Percentiles rank a stretch among this genome's conserved stretches.
Evolutionary conservation across 2,329 filamentous ascomycete genomes (phyloP).

Genomic region (Alternaria sp.): DNA sequence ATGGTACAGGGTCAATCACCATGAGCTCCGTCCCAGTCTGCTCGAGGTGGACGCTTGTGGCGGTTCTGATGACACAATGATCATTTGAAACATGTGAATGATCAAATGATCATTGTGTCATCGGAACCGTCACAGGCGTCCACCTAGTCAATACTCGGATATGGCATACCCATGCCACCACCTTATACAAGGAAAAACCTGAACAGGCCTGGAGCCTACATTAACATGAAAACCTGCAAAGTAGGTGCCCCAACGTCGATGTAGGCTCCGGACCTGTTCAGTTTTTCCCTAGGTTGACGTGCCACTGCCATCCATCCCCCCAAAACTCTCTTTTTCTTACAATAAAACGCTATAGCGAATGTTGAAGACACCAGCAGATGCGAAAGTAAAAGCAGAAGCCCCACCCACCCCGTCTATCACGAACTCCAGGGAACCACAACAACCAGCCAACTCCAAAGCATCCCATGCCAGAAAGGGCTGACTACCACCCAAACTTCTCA

Average conservation of each 20-base stretch:
- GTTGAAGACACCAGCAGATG: not conserved
- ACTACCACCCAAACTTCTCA: slow-evolving; percentile 72
- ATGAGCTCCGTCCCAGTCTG: not conserved
- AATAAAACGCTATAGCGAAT: not conserved
- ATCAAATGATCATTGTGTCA: not conserved
- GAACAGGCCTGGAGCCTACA: no score
- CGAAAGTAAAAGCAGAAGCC: not conserved
- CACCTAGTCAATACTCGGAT: not conserved
- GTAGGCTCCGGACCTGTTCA: no score
- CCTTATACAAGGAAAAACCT: no score
- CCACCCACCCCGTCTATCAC: not conserved
- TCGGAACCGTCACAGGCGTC: not conserved
- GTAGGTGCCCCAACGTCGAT: no score
- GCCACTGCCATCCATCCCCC: not conserved
- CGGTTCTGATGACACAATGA: not conserved
- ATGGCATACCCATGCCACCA: not conserved
- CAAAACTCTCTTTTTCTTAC: not conserved
- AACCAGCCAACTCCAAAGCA: not conserved
- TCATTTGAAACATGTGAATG: not conserved
- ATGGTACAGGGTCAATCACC: not conserved
- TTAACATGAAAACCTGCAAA: no score
- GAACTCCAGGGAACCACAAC: not conserved
- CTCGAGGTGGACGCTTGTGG: not conserved
- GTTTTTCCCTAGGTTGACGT: no score
- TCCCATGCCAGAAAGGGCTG: no score